phyloP scores from a whole-genome alignment of 1,139 yeast species.

The Yarrowia galli region DNA sequence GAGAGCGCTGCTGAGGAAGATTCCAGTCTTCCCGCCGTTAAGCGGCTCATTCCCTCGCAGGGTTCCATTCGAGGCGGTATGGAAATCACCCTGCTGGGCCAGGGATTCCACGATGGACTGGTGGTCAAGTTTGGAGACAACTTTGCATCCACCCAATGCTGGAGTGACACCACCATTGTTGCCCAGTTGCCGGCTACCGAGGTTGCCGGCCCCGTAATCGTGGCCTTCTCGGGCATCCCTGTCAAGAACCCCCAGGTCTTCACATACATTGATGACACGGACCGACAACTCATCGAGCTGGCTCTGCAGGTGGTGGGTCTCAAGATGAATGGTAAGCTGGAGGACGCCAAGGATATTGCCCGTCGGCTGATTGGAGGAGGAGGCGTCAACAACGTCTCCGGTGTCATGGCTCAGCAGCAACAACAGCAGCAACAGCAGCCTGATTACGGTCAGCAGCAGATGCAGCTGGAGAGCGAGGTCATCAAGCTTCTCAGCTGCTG shows the following conservation, averaged over 20 bases:
- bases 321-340: slow-evolving; percentile 92
- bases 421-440: slow-evolving; percentile 6
- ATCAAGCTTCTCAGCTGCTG: slow-evolving; percentile 29
- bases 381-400: slow-evolving; percentile 12
- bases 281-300: slow-evolving; percentile 86
- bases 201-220: slow-evolving; percentile 89
- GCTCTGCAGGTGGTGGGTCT: slow-evolving; percentile 94
- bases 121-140: slow-evolving; percentile 86
- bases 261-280: slow-evolving; percentile 94
- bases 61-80: slow-evolving; percentile 97
- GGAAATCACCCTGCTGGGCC: slow-evolving; percentile 88
- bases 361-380: slow-evolving; percentile 68
- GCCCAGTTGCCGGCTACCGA: slow-evolving; percentile 92
- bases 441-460: slow-evolving; percentile 1
- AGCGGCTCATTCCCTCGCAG: slow-evolving; percentile 89
- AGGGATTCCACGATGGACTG: slow-evolving; percentile 85
- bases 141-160: slow-evolving; percentile 89
- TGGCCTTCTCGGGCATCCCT: slow-evolving; percentile 63
- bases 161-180: slow-evolving; percentile 94
- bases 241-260: slow-evolving; percentile 62
- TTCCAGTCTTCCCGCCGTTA: slow-evolving; percentile 55
- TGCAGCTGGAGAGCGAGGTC: slow-evolving; percentile 19
- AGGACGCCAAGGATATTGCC: slow-evolving; percentile 91
- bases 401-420: background rate
- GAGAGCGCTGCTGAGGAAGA: slow-evolving; percentile 28